These are phyloP conservation scores for Eucalyptus erythrocorys DNA, from an alignment of 345 rosid species.

Conservation along the genomic window DNA sequence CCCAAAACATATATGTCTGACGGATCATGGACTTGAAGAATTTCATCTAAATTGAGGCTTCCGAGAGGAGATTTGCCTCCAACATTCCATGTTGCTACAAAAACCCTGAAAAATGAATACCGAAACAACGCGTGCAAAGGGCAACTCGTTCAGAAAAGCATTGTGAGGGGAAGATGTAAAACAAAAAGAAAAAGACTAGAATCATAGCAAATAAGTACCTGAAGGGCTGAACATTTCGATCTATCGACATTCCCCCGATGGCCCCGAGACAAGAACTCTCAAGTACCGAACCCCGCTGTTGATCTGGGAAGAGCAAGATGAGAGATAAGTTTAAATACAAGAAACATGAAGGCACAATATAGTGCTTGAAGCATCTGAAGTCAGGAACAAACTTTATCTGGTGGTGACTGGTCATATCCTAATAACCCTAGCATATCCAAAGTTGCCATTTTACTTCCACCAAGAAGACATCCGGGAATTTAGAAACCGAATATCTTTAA, in stretches of 20 bases:
- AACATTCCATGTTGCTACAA: slow-evolving; percentile 96
- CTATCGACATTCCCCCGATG: slow-evolving; percentile 18
- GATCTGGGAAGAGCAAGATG: slow-evolving; percentile 26
- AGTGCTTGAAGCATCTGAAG: not conserved
- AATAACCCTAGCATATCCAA: not conserved
- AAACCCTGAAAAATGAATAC: slow-evolving; percentile 33
- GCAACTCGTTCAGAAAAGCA: not conserved
- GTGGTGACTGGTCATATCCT: not conserved
- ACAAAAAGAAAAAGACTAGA: not conserved
- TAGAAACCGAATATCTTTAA: not conserved
- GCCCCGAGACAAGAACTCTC: slow-evolving; percentile 30
- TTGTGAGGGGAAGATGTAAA: not conserved
- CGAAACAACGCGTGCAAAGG: not conserved
- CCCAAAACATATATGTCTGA: slow-evolving; percentile 83
- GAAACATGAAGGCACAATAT: not conserved
- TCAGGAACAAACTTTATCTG: not conserved
- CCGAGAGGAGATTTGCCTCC: slow-evolving; percentile 82
- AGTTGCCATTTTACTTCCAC: not conserved
- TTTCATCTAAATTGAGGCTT: slow-evolving; percentile 48
- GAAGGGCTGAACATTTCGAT: slow-evolving; percentile 37
- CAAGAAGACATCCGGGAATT: not conserved
- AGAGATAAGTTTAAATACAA: not conserved
- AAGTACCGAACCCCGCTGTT: slow-evolving; percentile 22
- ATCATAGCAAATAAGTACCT: slow-evolving; percentile 21
- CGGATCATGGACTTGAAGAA: slow-evolving; percentile 51